Base-by-base conservation (phyloP, 2,329 filamentous ascomycete genomes). In the Zopfia rhizophila region DNA sequence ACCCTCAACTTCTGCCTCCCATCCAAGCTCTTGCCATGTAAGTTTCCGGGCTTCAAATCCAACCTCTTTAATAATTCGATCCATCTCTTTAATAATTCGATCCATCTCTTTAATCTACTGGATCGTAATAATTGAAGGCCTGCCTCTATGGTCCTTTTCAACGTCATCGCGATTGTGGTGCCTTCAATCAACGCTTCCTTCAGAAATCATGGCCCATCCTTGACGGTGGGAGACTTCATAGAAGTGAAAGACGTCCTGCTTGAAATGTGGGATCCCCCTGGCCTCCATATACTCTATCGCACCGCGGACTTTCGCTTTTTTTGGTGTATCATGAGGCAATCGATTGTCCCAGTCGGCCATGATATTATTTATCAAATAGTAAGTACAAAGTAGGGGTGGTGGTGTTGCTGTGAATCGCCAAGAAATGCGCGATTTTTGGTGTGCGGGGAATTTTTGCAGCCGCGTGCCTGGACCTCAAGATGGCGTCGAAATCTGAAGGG, bases 61-160 rank as follows among this genome's bases (percentile, higher is more conserved):
- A 14, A 24, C n/a, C 19, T 48, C 39, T 37, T 52, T 10, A 23
- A 52, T 28, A 17, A 48, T 43, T 14, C 35, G 18, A 21, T 52
- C 36, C 21, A 17, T 28, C n/a, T n/a, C n/a, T n/a, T n/a, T n/a
- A n/a, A n/a, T n/a, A n/a, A n/a, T n/a, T n/a, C n/a, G n/a, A n/a
- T n/a, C n/a, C n/a, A n/a, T n/a, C 14, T 39, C n/a, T n/a, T 33
- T 5, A 5, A 45, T 7, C 11, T 52, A 17, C 29, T 41, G n/a
- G n/a, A n/a, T 25, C 10, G 25, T 37, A 19, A 53, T 13, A 12
- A 18, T 19, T n/a, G 23, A 25, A 17, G 18, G 28, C 8, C 45
- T 16, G 12, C 39, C 41, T 23, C 17, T 10, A 4, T 35, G 29
- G 32, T 49, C 45, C n/a, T n/a, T n/a, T n/a, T n/a, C n/a, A n/a